Evolutionary conservation across 208 protist species (phyloP), one percentile per base, ranked within the genome.

Genomic region (Leishmania gerbilli): DNA sequence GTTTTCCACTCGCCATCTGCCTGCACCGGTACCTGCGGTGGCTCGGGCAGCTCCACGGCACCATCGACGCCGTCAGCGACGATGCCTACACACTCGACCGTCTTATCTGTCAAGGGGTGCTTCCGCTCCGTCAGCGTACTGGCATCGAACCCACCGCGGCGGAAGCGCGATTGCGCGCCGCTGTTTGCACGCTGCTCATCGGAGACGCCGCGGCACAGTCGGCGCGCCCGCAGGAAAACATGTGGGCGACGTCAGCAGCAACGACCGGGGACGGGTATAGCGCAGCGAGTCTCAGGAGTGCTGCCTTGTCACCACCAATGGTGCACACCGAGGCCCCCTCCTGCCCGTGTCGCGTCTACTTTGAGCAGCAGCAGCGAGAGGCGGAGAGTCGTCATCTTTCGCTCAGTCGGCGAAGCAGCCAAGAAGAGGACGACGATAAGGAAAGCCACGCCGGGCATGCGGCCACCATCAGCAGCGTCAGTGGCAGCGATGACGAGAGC

Each of bases 51-150:
- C 74, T 86, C 40, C 78, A 82, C 47, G 27, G 56, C 34, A 82
- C 60, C 74, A 53, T 68, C 19, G 82, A 82, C 58, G 58, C 74
- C 67, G 74, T 79, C 42, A 79, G 82, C 79, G 78, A 86, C 49
- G 78, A 86, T 76, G 82, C 82, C 72, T 86, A 86, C 78, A 82
- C 53, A 19, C 78, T 86, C 2, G 82, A 82, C 56, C 78, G 82
- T 34, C 74, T 86, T 37, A 47, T 74, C 21, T 47, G 72, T 15
- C 79, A 86, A 72, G 77, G 82, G 27, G 71, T 79, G 1, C 37
- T 82, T 37, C 82, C 78, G 17, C 82, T 86, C 3, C 78, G 78
- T 45, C 82, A 82, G 37, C 82, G 82, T 71, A 77, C 67, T 24
- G 64, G 76, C 31, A 24, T 60, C 24, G 53, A 47, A 21, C 64